A percentile compares a stretch with the other conserved stretches of the same genome.
These are phyloP conservation scores for Chlorella sorokiniana DNA, from an alignment of 139 green algal species.

Conservation along the genomic window DNA sequence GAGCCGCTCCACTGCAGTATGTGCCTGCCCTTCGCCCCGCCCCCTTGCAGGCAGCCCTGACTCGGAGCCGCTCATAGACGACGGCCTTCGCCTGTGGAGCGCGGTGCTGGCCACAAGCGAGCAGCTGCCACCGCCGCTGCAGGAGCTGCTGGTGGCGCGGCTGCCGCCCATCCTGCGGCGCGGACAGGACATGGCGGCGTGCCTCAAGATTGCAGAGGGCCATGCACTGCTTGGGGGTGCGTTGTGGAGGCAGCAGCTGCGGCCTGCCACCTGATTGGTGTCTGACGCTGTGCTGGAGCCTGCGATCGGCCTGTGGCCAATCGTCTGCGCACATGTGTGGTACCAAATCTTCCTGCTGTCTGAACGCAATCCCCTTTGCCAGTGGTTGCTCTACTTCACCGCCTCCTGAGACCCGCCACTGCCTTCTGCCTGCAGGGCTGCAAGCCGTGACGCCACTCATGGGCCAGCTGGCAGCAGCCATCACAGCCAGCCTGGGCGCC, in stretches of 20 bases:
- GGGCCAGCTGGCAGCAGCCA: constrained; percentile 14
- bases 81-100: constrained; percentile 52
- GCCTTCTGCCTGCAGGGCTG: constrained; percentile 33
- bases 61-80: constrained; percentile 66
- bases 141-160: constrained; percentile 55
- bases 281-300: not conserved
- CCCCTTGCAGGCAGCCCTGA: constrained; percentile 40
- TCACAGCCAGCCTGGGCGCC: constrained; percentile 11
- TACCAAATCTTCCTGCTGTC: not conserved
- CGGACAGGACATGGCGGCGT: constrained; percentile 57
- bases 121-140: constrained; percentile 46
- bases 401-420: not conserved
- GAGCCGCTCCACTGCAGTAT: too few species aligned
- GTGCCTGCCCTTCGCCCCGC: not conserved
- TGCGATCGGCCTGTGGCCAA: too few species aligned
- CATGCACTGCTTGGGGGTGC: constrained; percentile 63
- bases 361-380: too few species aligned
- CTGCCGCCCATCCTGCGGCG: constrained; percentile 58
- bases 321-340: too few species aligned
- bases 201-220: constrained; percentile 63
- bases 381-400: too few species aligned
- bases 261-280: not conserved
- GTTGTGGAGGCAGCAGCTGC: not conserved
- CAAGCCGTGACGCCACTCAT: constrained; percentile 18
- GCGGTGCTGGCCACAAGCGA: constrained; percentile 31